A percentile compares a stretch with the other conserved stretches of the same genome.
Conservation (phyloP, 2,329 filamentous ascomycete species). For the Nigrospora sphaerica region DNA sequence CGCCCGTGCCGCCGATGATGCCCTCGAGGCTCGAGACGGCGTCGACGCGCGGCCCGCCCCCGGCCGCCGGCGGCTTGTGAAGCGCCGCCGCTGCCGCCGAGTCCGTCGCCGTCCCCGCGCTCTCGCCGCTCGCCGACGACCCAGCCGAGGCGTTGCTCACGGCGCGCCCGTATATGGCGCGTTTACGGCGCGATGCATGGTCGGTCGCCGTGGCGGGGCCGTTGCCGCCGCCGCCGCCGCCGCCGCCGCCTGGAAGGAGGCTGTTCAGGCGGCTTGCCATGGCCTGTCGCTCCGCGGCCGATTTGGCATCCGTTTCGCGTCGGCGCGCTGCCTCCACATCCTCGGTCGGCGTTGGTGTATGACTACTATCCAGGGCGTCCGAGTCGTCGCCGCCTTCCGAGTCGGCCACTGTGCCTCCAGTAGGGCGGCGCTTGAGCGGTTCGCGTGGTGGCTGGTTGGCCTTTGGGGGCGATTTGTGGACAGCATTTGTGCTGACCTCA, state of each 20-base stretch:
- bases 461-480: slow-evolving; percentile 33
- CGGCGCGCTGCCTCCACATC: slow-evolving; percentile 10
- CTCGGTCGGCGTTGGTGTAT: background rate
- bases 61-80: background rate
- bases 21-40: slow-evolving; percentile 10
- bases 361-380: slow-evolving; percentile 7
- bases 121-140: slow-evolving; percentile 36
- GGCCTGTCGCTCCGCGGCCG: slow-evolving; percentile 4
- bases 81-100: slow-evolving; percentile 8
- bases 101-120: slow-evolving; percentile 5
- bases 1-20: slow-evolving; percentile 4
- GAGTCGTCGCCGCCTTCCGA: slow-evolving; percentile 30
- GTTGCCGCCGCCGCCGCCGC: slow-evolving; percentile 7
- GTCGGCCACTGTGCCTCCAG: slow-evolving; percentile 30
- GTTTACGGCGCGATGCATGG: slow-evolving; percentile 24
- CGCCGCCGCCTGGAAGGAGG: slow-evolving; percentile 9
- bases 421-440: slow-evolving; percentile 23
- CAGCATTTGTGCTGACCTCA: slow-evolving; percentile 30
- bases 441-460: slow-evolving; percentile 19
- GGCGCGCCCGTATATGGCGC: slow-evolving; percentile 50
- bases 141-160: slow-evolving; percentile 49
- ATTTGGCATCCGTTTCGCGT: slow-evolving; percentile 8
- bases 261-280: slow-evolving; percentile 18
- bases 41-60: slow-evolving; percentile 7
- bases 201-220: slow-evolving; percentile 6